These are phyloP conservation scores for Luzula sylvatica DNA, from an alignment of 176 grass and related monocot species.

Conservation along the genomic window DNA sequence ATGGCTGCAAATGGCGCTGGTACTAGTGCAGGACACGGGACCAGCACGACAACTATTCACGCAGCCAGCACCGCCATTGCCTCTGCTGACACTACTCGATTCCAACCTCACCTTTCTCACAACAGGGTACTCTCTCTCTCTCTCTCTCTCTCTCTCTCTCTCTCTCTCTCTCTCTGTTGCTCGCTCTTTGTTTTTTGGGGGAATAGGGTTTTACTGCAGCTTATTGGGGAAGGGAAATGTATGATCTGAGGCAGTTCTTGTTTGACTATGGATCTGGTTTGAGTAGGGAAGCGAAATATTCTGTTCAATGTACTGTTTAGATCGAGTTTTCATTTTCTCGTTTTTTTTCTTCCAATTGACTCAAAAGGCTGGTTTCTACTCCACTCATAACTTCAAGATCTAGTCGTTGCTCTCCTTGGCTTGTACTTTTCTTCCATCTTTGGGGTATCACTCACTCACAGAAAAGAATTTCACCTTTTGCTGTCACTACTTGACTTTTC, in stretches of 20 bases:
- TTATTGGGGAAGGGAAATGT: constrained; percentile 29
- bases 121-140: constrained; percentile 40
- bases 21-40: constrained; percentile 19
- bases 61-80: constrained; percentile 43
- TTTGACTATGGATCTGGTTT: constrained; percentile 21
- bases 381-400: constrained; percentile 5
- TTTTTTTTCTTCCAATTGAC: not conserved
- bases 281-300: constrained; percentile 22
- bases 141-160: constrained; percentile 16
- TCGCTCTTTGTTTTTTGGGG: constrained; percentile 14
- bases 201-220: constrained; percentile 18
- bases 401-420: not conserved
- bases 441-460: no score
- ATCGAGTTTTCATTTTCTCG: constrained; percentile 26
- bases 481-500: no score
- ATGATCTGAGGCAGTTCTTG: constrained; percentile 18
- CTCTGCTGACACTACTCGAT: constrained; percentile 36
- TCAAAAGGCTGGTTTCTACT: not conserved
- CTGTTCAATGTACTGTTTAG: not conserved
- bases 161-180: constrained; percentile 12
- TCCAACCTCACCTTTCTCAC: constrained; percentile 39
- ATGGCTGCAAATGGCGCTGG: constrained; percentile 27
- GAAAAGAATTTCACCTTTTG: no score
- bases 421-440: no score
- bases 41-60: constrained; percentile 46